phyloP scores from a whole-genome alignment of 2,329 filamentous ascomycete genomes.

The Aspergillus neoniger region DNA sequence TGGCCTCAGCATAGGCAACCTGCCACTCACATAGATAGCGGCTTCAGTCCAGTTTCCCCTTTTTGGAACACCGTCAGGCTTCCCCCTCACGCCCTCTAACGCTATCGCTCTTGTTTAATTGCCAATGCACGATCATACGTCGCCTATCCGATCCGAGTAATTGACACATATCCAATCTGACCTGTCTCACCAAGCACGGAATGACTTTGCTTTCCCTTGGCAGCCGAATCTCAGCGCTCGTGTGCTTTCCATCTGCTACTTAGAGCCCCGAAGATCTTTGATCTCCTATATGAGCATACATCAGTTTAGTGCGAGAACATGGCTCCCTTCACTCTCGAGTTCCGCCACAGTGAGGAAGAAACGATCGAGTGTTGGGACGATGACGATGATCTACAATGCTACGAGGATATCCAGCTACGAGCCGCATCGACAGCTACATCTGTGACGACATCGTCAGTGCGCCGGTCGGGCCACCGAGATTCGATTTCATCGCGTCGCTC shows the following conservation, averaged over 20 bases:
- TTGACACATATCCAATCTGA: neutral
- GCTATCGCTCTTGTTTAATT: neutral
- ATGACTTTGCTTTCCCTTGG: slow-evolving; percentile 31
- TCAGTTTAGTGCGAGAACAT: slow-evolving; percentile 26
- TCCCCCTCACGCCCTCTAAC: neutral
- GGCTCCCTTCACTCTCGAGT: slow-evolving; percentile 40
- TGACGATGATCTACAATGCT: slow-evolving; percentile 50
- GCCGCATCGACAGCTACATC: slow-evolving; percentile 49
- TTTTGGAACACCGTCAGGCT: neutral
- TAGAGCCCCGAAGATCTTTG: slow-evolving; percentile 8
- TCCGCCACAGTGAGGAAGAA: slow-evolving; percentile 37
- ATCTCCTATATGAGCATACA: slow-evolving; percentile 3
- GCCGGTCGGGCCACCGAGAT: slow-evolving; percentile 60
- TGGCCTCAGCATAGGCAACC: neutral
- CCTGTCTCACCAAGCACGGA: slow-evolving; percentile 20
- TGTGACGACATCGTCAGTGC: slow-evolving; percentile 45
- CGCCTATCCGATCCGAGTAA: neutral
- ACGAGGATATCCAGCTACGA: slow-evolving; percentile 49
- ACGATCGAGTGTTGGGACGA: slow-evolving; percentile 54
- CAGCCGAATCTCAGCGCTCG: slow-evolving; percentile 23
- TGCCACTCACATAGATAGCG: neutral
- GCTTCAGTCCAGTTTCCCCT: neutral
- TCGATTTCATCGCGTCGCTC: slow-evolving; percentile 81
- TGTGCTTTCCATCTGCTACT: slow-evolving; percentile 24
- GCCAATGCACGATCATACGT: neutral